Percentiles rank a stretch among this genome's conserved stretches.
Evolutionary conservation across 495 filamentous ascomycete species (phyloP).

Genomic region (Xylaria flabelliformis): DNA sequence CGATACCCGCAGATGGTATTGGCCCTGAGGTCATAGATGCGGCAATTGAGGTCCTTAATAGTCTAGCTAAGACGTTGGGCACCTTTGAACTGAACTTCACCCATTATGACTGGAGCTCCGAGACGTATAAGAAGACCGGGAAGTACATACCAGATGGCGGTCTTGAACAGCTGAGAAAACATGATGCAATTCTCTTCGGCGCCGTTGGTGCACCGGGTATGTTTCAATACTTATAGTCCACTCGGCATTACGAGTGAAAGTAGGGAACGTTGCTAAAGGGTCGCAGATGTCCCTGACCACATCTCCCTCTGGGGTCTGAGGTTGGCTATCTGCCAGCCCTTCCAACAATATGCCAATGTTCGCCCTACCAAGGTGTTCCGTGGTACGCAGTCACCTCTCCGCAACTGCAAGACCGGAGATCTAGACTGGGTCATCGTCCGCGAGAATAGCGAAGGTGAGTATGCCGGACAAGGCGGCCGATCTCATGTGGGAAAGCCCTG

Average conservation of each 20-base stretch:
- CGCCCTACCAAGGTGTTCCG: slow-evolving; percentile 58
- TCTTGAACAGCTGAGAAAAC: slow-evolving; percentile 57
- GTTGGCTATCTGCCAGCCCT: slow-evolving; percentile 60
- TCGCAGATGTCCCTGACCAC: slow-evolving; percentile 60
- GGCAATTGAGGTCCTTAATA: slow-evolving; percentile 53
- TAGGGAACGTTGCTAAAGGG: background rate
- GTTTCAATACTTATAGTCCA: background rate
- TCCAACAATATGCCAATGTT: slow-evolving; percentile 64
- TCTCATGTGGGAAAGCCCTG: slow-evolving; percentile 58
- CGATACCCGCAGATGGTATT: slow-evolving; percentile 52
- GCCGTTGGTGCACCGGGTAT: slow-evolving; percentile 62
- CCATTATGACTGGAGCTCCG: slow-evolving; percentile 61
- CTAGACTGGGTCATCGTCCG: slow-evolving; percentile 64
- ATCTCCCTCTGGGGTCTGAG: slow-evolving; percentile 63
- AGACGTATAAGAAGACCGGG: slow-evolving; percentile 60
- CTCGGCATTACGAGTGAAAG: background rate
- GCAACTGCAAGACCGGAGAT: slow-evolving; percentile 50
- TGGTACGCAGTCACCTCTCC: slow-evolving; percentile 56
- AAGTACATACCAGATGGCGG: slow-evolving; percentile 63
- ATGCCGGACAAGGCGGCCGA: slow-evolving; percentile 62
- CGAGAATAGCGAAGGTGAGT: slow-evolving; percentile 65
- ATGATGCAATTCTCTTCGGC: slow-evolving; percentile 64
- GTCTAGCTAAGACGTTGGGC: slow-evolving; percentile 51
- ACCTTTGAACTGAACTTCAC: slow-evolving; percentile 58
- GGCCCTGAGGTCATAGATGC: slow-evolving; percentile 59